Evolutionary conservation across 345 rosid genomes (phyloP).

Genomic region (Sapria himalayana): DNA sequence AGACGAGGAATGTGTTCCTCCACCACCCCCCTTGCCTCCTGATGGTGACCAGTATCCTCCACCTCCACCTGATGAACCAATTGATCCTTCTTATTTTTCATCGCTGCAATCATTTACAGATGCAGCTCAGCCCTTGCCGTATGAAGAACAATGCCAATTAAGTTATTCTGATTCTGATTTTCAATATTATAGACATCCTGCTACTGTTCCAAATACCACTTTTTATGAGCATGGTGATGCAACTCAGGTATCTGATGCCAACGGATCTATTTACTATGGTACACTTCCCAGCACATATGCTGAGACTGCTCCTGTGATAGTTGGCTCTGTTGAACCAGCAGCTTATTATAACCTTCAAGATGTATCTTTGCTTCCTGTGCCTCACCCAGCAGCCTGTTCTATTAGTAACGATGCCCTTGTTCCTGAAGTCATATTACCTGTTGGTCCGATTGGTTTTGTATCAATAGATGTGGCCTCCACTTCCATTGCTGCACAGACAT

Average conservation of each 20-base stretch:
- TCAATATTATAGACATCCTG: conserved; percentile 32
- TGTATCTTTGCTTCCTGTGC: conserved; percentile 23
- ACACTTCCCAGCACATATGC: conserved; percentile 27
- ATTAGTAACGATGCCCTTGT: conserved; percentile 13
- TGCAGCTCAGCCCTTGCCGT: conserved; percentile 26
- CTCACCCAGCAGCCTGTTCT: conserved; percentile 22
- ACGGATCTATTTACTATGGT: conserved; percentile 36
- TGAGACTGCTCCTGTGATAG: conserved; percentile 30
- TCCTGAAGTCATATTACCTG: conserved; percentile 11
- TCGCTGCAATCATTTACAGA: conserved; percentile 23
- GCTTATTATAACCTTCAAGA: conserved; percentile 39
- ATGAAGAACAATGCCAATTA: conserved; percentile 27
- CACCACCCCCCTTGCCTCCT: conserved; percentile 85
- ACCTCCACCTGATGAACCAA: conserved; percentile 38
- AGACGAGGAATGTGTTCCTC: conserved; percentile 83
- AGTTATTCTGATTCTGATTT: conserved; percentile 29
- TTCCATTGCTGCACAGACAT: conserved; percentile 15
- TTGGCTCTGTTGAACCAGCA: conserved; percentile 21
- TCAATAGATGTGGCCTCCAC: conserved; percentile 18
- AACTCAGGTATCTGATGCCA: conserved; percentile 34
- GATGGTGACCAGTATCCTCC: conserved; percentile 29
- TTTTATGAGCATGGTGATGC: conserved; percentile 50
- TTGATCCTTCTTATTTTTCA: conserved; percentile 34
- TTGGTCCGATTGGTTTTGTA: conserved; percentile 13
- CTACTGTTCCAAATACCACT: conserved; percentile 20